These are phyloP conservation scores for Claviceps pusilla DNA, from an alignment of 2,329 filamentous ascomycete species.

Conservation along the genomic window DNA sequence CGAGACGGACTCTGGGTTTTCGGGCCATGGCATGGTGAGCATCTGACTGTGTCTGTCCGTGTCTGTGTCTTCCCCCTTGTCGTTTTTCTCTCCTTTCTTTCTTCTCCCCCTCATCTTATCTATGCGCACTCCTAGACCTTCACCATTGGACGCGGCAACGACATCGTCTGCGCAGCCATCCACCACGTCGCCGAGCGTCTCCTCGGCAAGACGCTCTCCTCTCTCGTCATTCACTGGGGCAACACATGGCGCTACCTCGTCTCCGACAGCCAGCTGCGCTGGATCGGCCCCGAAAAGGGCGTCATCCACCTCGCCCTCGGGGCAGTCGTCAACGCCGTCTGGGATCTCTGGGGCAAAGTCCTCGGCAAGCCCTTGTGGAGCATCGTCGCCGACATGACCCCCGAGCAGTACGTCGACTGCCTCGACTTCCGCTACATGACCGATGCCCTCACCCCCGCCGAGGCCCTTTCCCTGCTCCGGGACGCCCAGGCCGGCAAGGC, in stretches of 20 bases:
- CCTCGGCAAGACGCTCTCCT: conserved; percentile 58
- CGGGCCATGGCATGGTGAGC: conserved; percentile 64
- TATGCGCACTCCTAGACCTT: conserved; percentile 40
- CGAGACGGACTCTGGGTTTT: conserved; percentile 56
- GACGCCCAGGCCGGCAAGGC: conserved; percentile 53
- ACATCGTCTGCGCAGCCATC: conserved; percentile 80
- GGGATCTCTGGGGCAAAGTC: conserved; percentile 89
- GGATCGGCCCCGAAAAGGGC: conserved; percentile 89
- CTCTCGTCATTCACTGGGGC: conserved; percentile 68
- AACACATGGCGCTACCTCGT: conserved; percentile 86
- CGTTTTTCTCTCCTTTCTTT: background rate
- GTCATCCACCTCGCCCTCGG: conserved; percentile 86
- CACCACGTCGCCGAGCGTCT: conserved; percentile 62
- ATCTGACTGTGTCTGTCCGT: background rate
- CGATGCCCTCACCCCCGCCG: conserved; percentile 76
- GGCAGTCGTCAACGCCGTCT: conserved; percentile 78
- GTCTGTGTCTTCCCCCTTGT: background rate
- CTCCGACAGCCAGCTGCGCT: conserved; percentile 75
- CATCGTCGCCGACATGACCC: conserved; percentile 78
- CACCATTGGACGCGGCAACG: conserved; percentile 79
- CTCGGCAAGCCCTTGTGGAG: conserved; percentile 81
- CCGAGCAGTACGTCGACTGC: conserved; percentile 71
- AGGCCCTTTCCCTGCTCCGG: conserved; percentile 58
- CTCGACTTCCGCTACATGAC: conserved; percentile 94
- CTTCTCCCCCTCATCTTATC: background rate